phyloP scores from a whole-genome alignment of 2,329 filamentous ascomycete genomes.

The Hypoxylon sp. region DNA sequence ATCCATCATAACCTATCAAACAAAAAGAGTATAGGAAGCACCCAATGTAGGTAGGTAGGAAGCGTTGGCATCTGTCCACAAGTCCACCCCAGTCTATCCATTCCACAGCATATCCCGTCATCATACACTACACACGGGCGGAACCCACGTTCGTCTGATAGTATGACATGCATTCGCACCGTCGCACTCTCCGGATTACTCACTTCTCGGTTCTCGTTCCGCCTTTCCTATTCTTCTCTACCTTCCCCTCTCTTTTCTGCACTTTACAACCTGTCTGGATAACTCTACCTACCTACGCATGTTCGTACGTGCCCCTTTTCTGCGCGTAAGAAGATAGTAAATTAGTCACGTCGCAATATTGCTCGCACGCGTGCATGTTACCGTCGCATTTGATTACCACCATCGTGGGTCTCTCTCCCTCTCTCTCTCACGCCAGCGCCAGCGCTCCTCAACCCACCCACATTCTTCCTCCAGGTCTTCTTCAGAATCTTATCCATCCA shows the following conservation, averaged over 20 bases:
- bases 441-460: too few species aligned
- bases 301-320: conserved; percentile 10
- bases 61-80: background rate
- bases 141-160: background rate
- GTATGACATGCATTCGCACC: background rate
- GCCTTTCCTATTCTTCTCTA: conserved; percentile 1
- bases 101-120: background rate
- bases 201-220: background rate
- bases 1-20: conserved; percentile 8
- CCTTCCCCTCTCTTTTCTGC: conserved; percentile 1
- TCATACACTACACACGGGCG: background rate
- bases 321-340: background rate
- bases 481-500: conserved; percentile 21
- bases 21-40: conserved; percentile 12
- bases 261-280: too few species aligned
- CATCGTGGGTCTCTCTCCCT: conserved; percentile 17
- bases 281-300: conserved; percentile 9
- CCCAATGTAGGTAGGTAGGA: too few species aligned
- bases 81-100: background rate
- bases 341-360: conserved; percentile 29
- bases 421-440: background rate
- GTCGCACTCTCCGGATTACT: background rate
- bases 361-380: conserved; percentile 31
- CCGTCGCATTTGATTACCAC: conserved; percentile 51
- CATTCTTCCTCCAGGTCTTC: background rate